Evolutionary conservation across 768 basidiomycete genomes (phyloP), one percentile per base, ranked within the genome.

Genomic region (Tylopilus sp.): DNA sequence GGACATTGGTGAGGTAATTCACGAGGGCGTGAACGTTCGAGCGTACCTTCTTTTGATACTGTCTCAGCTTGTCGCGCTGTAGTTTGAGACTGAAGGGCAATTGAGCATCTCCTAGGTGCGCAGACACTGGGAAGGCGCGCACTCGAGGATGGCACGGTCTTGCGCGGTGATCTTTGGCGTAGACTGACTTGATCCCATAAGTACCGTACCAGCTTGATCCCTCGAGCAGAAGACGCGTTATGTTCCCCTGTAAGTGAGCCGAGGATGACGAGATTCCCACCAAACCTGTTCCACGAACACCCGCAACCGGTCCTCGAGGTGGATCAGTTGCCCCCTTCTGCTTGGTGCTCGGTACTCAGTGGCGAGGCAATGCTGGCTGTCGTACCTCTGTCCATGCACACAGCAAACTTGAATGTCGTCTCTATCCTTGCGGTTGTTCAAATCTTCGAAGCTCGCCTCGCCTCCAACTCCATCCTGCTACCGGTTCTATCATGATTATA

Each of bases 101-200:
- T 54, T 60, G 57, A 60, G 46, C 48, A 23, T 67, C 47, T 57
- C 53, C 55, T 55, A n/a, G 43, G 46, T 48, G 11, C 33, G 59
- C 33, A 47, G 46, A 59, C 44, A 50, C 48, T 45, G 52, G 53
- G 50, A 52, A 49, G 25, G 58, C 21, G 79, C 90, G 67, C 57
- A 98, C 95, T 98, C 95, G 53, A 99, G 80, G 55, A 99, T 88
- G 40, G 97, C 95, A 57, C 87, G 82, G 70, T 99, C 97, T 64
- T 95, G 95, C 25, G 82, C 75, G 18, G 97, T 98, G 56, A 99
- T 83, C 76, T 90, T 97, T 43, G 91, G 92, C 30, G 77, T 69
- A 33, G 88, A 90, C 68, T 88, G 85, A 57, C 74, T 79, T 62
- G 69, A 77, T 51, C 88, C 88, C 88, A 90, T 90, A 47, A 31